Conservation (phyloP, 495 filamentous ascomycete species). For the Xylaria cubensis region DNA sequence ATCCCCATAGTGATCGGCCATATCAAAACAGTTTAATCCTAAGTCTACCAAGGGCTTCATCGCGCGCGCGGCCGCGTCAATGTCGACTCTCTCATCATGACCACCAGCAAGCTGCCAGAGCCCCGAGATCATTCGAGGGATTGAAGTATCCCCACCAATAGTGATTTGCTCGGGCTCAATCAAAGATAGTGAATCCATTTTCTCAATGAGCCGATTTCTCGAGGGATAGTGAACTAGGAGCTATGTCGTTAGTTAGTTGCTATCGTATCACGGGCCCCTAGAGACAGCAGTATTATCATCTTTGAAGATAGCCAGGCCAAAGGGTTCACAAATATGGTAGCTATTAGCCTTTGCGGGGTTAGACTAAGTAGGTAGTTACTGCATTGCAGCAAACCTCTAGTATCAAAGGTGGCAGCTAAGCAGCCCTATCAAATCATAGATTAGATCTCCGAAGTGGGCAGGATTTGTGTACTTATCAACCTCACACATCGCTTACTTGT, state of each 20-base stretch:
- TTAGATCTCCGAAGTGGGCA: neutral
- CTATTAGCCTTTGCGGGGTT: slow-evolving; percentile 12
- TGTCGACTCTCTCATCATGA: slow-evolving; percentile 42
- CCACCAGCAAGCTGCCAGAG: slow-evolving; percentile 51
- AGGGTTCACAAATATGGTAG: neutral
- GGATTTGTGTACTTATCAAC: neutral
- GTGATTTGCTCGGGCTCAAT: slow-evolving; percentile 17
- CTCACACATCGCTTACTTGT: neutral
- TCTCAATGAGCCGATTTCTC: neutral
- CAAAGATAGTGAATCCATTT: neutral
- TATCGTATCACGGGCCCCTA: neutral
- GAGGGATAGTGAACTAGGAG: neutral
- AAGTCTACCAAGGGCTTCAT: slow-evolving; percentile 34
- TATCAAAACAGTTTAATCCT: slow-evolving; percentile 36
- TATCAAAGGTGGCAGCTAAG: neutral
- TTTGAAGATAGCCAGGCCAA: neutral
- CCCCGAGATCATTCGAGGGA: slow-evolving; percentile 48
- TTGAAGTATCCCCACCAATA: slow-evolving; percentile 29
- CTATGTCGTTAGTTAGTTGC: neutral
- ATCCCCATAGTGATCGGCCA: slow-evolving; percentile 54
- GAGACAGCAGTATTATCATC: neutral
- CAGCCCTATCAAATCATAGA: neutral
- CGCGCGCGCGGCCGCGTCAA: slow-evolving; percentile 37
- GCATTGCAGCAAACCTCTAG: neutral
- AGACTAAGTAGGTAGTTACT: too few relatives aligned